Percentiles rank a stretch among this genome's conserved stretches.
Conservation (phyloP, 306 rosid genomes). For the Hippophae gyantsensis region DNA sequence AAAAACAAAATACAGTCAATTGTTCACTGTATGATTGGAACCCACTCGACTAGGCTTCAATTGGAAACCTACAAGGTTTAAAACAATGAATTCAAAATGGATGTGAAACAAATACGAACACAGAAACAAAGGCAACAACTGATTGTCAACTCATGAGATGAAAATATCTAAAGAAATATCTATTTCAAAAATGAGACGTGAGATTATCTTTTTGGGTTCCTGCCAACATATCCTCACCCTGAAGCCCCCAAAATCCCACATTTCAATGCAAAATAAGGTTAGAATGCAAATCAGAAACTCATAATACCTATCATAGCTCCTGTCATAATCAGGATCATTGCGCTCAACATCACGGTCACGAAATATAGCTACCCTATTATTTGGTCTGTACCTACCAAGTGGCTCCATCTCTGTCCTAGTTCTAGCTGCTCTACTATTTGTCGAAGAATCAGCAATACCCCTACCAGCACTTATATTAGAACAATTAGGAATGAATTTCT, state of each 20-base stretch:
- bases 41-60: too few species aligned
- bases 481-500: slow-evolving; percentile 30
- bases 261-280: not conserved
- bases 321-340: slow-evolving; percentile 92
- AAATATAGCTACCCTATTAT: slow-evolving; percentile 85
- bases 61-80: too few species aligned
- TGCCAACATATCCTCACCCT: not conserved
- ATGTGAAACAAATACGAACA: too few species aligned
- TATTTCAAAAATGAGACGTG: too few species aligned
- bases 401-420: slow-evolving; percentile 76
- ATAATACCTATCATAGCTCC: slow-evolving; percentile 77
- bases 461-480: slow-evolving; percentile 55
- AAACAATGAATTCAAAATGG: too few species aligned
- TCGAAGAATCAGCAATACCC: slow-evolving; percentile 45
- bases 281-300: not conserved
- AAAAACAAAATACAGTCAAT: too few species aligned
- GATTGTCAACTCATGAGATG: too few species aligned
- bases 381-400: slow-evolving; percentile 62
- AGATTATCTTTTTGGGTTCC: too few species aligned
- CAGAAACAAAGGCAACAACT: too few species aligned
- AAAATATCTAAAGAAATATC: too few species aligned
- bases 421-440: slow-evolving; percentile 65
- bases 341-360: slow-evolving; percentile 87
- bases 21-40: too few species aligned
- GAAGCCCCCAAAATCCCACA: not conserved